Evolutionary conservation across 2,329 filamentous ascomycete genomes (phyloP), one percentile per base, ranked within the genome.

Genomic region (Fusarium austroafricanum): DNA sequence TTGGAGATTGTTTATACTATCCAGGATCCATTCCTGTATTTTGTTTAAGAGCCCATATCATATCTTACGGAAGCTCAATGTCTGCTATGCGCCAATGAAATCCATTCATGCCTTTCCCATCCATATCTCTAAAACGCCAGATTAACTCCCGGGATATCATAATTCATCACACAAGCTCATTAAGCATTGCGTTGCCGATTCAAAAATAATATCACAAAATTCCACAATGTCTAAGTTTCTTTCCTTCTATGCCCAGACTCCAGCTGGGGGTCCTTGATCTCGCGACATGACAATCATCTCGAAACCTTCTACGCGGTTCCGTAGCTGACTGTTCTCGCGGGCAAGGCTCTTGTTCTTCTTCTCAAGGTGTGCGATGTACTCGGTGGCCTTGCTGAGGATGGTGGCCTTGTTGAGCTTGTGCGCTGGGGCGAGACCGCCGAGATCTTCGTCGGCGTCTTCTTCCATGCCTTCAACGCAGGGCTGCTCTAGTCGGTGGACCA

Each of bases 341-440:
- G 69, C 71, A 50, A 79, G 75, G 31, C 61, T 67, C 55, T 70
- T 70, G 61, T 79, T 79, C 64, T 73, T 75, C 68, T 75, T 74
- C 65, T 79, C 78, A 8, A 79, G 73, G 57, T 79, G 76, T 2
- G 72, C 66, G 53, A 79, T 79, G 68, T 79, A 79, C 58, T 79
- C 78, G 43, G 78, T 79, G 8, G 78, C 78, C 56, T 79, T 79
- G 72, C 76, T 79, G 43, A 79, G 75, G 78, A 89, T 92, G 6
- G 94, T 97, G 20, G 94, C 94, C 79, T 97, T 97, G 83, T 97
- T 97, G 40, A 97, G 84, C 79, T 97, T 97, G 81, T 94, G 93
- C 3, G 93, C 92, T 3, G 93, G 91, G 3, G 93, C 89, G 44
- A 94, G 83, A 51, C 92, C 92, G 72, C 96, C 90, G 4, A 90